These are phyloP conservation scores for Diaporthe capsici DNA, from an alignment of 2,329 filamentous ascomycete species.

Conservation along the genomic window DNA sequence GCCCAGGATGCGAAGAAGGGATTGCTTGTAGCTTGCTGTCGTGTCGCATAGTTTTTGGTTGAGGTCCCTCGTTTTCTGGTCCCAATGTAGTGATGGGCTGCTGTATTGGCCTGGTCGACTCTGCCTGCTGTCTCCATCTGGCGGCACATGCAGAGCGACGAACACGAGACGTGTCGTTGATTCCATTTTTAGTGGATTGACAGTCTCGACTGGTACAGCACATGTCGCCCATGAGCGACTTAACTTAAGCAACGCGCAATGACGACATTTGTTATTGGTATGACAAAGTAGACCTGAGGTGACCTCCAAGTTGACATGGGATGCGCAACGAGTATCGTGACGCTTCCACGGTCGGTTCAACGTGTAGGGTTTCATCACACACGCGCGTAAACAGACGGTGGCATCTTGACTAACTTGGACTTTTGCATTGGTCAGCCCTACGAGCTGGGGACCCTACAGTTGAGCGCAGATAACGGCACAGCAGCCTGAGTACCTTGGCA, in stretches of 20 bases:
- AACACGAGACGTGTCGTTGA: background rate
- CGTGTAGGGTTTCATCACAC: background rate
- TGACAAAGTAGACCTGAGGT: background rate
- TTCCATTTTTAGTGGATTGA: background rate
- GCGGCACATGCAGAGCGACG: background rate
- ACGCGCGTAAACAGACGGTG: background rate
- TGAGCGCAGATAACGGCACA: background rate
- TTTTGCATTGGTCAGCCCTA: constrained; percentile 23
- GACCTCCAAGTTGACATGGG: background rate
- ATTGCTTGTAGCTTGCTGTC: background rate
- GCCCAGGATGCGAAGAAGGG: constrained; percentile 69
- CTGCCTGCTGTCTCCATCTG: background rate
- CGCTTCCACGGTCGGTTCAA: background rate
- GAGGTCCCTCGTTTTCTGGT: background rate
- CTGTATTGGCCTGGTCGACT: background rate
- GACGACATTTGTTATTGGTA: background rate
- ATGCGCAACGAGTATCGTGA: background rate
- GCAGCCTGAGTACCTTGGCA: background rate
- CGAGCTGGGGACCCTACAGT: background rate
- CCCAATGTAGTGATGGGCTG: background rate
- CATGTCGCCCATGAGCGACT: background rate
- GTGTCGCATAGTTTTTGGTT: no score
- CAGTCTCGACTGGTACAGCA: background rate
- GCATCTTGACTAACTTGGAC: background rate
- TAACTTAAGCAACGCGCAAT: background rate